Base-by-base conservation (phyloP, 139 green algal genomes). In the Chlamydomonas schloesseri region DNA sequence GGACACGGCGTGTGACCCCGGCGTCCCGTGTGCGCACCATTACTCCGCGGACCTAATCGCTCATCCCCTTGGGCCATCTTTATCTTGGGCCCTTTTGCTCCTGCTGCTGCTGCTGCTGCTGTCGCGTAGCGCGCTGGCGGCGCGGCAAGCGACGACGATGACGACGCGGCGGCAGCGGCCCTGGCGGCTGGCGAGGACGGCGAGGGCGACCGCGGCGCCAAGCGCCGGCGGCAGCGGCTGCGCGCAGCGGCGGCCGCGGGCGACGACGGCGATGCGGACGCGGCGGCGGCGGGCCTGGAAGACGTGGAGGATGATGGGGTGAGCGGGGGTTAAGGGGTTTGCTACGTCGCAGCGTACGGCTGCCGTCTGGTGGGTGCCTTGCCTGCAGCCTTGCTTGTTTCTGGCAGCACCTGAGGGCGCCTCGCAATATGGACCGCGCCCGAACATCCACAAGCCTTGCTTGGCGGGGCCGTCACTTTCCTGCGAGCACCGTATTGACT, bases 211-310 rank as follows among this genome's bases (percentile, higher is more conserved):
- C 28, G 76, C 26, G 55, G 31, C 76, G 18, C 18, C 9, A 83
- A 83, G 62, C 76, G 76, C 11, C 57, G 58, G 50, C 60, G 76
- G 24, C 76, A 83, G 76, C 76, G 76, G 5, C 60, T 83, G 26
- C 76, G 76, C 24, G 42, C 42, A 8, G 60, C 60, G 60, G 60
- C 60, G 33, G 75, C 36, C 0, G 60, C 60, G 36, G 60, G 28
- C 36, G 76, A 64, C 26, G 62, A 73, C 28, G 60, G 37, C 36
- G 76, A 15, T 29, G 53, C 31, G 10, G 42, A 46, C 23, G 76
- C 15, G 10, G 60, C 60, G 28, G 28, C 76, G 0, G 76, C 60
- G 0, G 75, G 58, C 0, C 60, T 83, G 28, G 76, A 83, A 60
- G 76, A 73, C 26, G 75, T 72, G 26, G 75, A 82, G 60, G 75